A percentile compares a stretch with the other conserved stretches of the same genome.
These are phyloP conservation scores for Blastocystis sp. DNA, from an alignment of 352 stramenopile species.

Conservation along the genomic window DNA sequence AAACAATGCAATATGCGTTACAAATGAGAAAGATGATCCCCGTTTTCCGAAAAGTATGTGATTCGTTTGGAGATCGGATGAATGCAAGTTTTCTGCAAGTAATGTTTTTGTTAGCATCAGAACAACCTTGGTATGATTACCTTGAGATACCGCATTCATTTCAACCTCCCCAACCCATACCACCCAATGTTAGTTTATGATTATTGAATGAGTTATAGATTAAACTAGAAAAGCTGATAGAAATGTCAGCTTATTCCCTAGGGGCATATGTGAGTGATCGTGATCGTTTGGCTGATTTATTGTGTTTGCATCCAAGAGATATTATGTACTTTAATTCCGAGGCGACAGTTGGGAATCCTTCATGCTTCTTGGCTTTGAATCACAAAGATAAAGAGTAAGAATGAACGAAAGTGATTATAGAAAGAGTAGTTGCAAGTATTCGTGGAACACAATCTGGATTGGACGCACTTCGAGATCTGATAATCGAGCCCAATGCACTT, in stretches of 20 bases:
- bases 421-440: slow-evolving; percentile 23
- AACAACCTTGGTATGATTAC: slow-evolving; percentile 32
- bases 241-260: slow-evolving; percentile 49
- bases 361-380: slow-evolving; percentile 52
- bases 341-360: not conserved
- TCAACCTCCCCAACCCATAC: not conserved
- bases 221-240: not conserved
- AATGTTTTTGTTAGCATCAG: slow-evolving; percentile 22
- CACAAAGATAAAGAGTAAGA: slow-evolving; percentile 15
- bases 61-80: slow-evolving; percentile 47
- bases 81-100: slow-evolving; percentile 26
- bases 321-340: slow-evolving; percentile 27
- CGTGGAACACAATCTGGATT: slow-evolving; percentile 25
- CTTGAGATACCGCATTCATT: not conserved
- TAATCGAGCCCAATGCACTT: slow-evolving; percentile 5
- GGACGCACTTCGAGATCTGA: slow-evolving; percentile 19
- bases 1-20: not conserved
- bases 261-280: slow-evolving; percentile 5
- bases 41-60: slow-evolving; percentile 13
- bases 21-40: not conserved
- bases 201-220: not conserved
- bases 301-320: not conserved
- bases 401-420: not conserved
- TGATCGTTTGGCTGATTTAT: not conserved
- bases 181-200: not conserved